Evolutionary conservation across 140 eudicot species (phyloP).

Genomic region (Ambrosia hybrid): DNA sequence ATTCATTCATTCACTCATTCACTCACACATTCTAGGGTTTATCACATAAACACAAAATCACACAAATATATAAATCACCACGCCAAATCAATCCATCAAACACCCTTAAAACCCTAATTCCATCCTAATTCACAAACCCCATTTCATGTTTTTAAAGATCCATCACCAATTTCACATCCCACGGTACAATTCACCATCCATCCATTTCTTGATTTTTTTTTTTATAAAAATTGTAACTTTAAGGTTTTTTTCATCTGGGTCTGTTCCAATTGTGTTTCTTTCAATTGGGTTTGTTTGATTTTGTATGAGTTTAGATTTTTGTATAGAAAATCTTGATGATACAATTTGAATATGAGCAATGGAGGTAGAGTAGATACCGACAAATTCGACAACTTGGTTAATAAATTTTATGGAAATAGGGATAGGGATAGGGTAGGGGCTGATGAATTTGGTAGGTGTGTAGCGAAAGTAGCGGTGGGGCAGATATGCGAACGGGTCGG

Average conservation of each 20-base stretch:
- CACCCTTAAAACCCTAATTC: constrained; percentile 1
- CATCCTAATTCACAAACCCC: constrained; percentile 15
- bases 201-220: too few species aligned
- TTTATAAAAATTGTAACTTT: constrained; percentile 3
- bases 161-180: constrained; percentile 6
- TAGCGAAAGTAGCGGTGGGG: constrained; percentile 70
- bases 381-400: constrained; percentile 35
- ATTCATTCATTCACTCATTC: not conserved
- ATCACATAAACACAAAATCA: not conserved
- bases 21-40: constrained; percentile 17
- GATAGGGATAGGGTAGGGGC: constrained; percentile 34
- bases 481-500: constrained; percentile 80
- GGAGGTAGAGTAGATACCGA: constrained; percentile 55
- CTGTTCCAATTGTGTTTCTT: not conserved
- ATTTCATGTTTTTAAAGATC: not conserved
- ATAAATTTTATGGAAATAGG: too few species aligned
- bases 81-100: constrained; percentile 25
- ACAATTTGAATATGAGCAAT: constrained; percentile 73
- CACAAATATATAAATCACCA: not conserved
- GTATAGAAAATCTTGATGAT: constrained; percentile 45
- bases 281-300: not conserved
- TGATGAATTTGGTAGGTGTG: constrained; percentile 59
- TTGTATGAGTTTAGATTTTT: constrained; percentile 13
- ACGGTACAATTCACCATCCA: constrained; percentile 23
- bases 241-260: constrained; percentile 7